Percentiles rank a stretch among this genome's conserved stretches.
phyloP scores from a whole-genome alignment of 176 grass and related monocot genomes.

The Elymus sibiricus region DNA sequence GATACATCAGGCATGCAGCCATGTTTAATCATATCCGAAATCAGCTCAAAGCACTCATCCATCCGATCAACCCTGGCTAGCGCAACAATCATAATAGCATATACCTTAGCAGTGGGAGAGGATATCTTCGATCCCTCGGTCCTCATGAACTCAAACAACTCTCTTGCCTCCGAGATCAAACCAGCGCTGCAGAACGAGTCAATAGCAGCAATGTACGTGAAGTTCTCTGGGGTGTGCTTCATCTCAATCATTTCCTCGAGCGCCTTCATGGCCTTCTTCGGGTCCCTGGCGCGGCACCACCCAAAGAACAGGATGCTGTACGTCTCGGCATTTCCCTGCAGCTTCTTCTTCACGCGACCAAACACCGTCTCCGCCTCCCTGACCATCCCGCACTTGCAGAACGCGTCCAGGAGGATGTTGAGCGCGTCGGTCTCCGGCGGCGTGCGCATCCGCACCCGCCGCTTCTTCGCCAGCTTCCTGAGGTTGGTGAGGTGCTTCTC shows the following conservation, averaged over 20 bases:
- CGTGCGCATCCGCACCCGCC: constrained; percentile 53
- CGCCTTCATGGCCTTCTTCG: constrained; percentile 79
- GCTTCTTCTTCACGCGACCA: constrained; percentile 52
- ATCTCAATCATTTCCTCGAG: constrained; percentile 85
- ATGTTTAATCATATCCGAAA: constrained; percentile 68
- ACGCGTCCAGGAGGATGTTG: constrained; percentile 76
- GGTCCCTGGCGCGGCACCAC: constrained; percentile 78
- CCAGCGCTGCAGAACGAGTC: constrained; percentile 78
- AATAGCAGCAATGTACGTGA: constrained; percentile 85
- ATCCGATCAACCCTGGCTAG: constrained; percentile 68
- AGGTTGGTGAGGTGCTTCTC: constrained; percentile 70
- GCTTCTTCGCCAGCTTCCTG: constrained; percentile 81
- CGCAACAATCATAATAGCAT: constrained; percentile 72
- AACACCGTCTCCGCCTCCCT: constrained; percentile 69
- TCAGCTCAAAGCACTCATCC: constrained; percentile 72
- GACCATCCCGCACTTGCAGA: constrained; percentile 88
- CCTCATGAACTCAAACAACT: constrained; percentile 95
- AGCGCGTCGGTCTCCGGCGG: constrained; percentile 68
- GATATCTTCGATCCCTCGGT: constrained; percentile 64
- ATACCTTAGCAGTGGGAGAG: constrained; percentile 79
- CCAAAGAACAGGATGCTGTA: constrained; percentile 82
- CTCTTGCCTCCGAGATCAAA: constrained; percentile 69
- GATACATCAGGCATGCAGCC: constrained; percentile 92
- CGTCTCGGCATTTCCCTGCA: constrained; percentile 58
- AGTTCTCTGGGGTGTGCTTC: constrained; percentile 71